Evolutionary conservation across 202 grass and related monocot species (phyloP), one percentile per base, ranked within the genome.

Genomic region (Tripidium arundinaceum): DNA sequence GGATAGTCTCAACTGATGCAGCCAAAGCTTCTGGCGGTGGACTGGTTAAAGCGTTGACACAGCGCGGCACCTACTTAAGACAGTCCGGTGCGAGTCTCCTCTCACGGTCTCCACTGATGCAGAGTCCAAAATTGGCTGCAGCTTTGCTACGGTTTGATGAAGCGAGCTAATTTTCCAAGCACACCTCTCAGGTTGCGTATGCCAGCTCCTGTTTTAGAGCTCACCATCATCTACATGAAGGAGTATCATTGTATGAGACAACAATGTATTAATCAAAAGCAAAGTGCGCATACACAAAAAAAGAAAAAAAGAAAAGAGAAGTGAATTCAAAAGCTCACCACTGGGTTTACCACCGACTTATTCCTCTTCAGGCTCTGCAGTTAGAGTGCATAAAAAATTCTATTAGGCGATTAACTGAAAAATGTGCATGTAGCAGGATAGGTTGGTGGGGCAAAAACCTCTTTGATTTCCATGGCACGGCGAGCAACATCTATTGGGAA

Each of bases 401-500:
- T 62, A 49, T 84, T 49, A 76, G 24, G 21, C 33, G 15, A 89
- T 46, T 27, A 58, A 63, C 36, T 64, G 10, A 3, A 47, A 59
- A 63, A 74, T 8, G 41, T n/a, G 27, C 15, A 52, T 67, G 49
- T 8, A 14, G 72, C 66, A 16, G 14, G 5, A 65, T 18, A 8
- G 57, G 28, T 11, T 58, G 54, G 1, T 40, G 18, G 47, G 38
- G 55, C 40, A 10, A 60, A 11, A 82, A 93, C 95, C 90, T 98
- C 86, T 88, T 95, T 84, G 78, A 98, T 98, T 82, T 98, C 86
- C 92, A 91, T 83, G 52, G 95, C 92, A 72, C 88, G 90, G 19
- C 92, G 92, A 64, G 95, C 92, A 0, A 95, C 92, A 58, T 98
- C 95, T 78, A 95, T 98, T 21, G 95, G 95, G 33, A 98, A 94